Evolutionary conservation across 177 flowering plant genomes (phyloP).

Genomic region (Vitis hybrid): DNA sequence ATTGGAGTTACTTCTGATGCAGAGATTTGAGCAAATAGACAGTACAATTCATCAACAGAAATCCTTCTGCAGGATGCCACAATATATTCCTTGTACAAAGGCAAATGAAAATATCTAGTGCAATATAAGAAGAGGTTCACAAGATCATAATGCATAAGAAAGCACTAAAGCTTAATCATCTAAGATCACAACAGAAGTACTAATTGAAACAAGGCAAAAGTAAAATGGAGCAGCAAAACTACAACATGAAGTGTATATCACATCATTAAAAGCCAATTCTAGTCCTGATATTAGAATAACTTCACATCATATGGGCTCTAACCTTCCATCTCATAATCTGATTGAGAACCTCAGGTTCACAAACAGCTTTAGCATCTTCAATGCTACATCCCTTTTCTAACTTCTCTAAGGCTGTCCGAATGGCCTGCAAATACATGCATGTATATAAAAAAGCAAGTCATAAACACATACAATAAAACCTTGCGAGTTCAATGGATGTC

Average conservation of each 20-base stretch:
- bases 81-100: too few species aligned
- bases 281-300: background rate
- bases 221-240: background rate
- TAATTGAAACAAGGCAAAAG: background rate
- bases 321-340: slow-evolving; percentile 33
- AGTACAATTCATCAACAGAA: too few species aligned
- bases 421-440: background rate
- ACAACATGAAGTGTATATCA: background rate
- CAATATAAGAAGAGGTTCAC: too few species aligned
- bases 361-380: slow-evolving; percentile 26
- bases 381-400: slow-evolving; percentile 18
- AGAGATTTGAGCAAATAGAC: too few species aligned
- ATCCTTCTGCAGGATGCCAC: too few species aligned
- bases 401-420: slow-evolving; percentile 12
- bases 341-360: slow-evolving; percentile 26
- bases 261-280: background rate
- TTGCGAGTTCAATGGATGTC: too few species aligned
- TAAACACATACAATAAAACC: background rate
- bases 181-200: background rate
- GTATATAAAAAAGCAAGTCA: background rate
- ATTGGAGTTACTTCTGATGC: too few species aligned
- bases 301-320: background rate
- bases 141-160: background rate
- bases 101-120: too few species aligned
- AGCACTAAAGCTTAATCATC: background rate